Conservation (phyloP, 192 early-diverging fungal species). For the Funneliformis geosporum region DNA sequence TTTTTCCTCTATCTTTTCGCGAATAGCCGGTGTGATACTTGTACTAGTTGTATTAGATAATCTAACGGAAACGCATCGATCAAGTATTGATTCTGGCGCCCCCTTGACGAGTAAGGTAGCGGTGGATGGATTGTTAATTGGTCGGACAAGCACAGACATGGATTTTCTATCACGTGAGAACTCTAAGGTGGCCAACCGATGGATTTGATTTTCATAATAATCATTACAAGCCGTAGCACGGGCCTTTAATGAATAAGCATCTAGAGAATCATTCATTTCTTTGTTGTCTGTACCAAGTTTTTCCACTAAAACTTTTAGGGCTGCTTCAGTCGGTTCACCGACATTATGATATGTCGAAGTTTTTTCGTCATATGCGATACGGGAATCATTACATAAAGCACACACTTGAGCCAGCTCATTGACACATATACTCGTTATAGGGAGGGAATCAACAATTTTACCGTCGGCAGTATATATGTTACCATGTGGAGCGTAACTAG, state of each 20-base stretch:
- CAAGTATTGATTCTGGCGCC: conserved; percentile 90
- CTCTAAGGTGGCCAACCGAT: conserved; percentile 77
- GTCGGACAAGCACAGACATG: conserved; percentile 88
- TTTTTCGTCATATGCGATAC: conserved; percentile 75
- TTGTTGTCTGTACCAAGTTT: conserved; percentile 82
- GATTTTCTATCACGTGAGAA: conserved; percentile 98
- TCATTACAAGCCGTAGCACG: conserved; percentile 74
- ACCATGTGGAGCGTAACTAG: conserved; percentile 86
- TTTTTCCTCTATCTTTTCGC: conserved; percentile 62
- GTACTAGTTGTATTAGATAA: conserved; percentile 46
- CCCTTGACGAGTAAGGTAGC: conserved; percentile 86
- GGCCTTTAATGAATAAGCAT: conserved; percentile 49
- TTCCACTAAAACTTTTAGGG: conserved; percentile 90
- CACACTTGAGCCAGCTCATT: conserved; percentile 82
- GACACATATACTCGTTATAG: conserved; percentile 56
- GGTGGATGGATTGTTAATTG: conserved; percentile 29
- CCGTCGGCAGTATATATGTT: conserved; percentile 48
- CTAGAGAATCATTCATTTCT: conserved; percentile 62
- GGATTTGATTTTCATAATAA: conserved; percentile 62
- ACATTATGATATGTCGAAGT: conserved; percentile 68
- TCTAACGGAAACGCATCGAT: conserved; percentile 74
- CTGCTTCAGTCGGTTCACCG: conserved; percentile 99
- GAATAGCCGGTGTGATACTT: conserved; percentile 59
- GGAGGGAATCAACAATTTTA: conserved; percentile 49
- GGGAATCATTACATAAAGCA: conserved; percentile 90